A percentile compares a stretch with the other conserved stretches of the same genome.
Evolutionary conservation across 371 early-diverging fungal genomes (phyloP).

Genomic region (Mucor plumbeus): DNA sequence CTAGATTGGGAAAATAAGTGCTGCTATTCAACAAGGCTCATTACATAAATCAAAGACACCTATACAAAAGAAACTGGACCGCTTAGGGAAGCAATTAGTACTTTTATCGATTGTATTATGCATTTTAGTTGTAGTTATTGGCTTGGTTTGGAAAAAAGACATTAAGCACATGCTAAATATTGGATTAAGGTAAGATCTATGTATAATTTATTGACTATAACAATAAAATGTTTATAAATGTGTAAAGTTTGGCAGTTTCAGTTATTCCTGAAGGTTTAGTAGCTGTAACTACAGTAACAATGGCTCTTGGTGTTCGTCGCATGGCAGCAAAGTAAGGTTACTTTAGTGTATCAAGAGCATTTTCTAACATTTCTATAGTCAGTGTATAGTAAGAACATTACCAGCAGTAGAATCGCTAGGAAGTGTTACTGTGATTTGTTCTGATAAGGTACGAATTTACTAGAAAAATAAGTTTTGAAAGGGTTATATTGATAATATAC

Average conservation of each 20-base stretch:
- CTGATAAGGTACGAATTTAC: constrained; percentile 59
- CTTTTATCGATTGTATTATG: not conserved
- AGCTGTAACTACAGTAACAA: constrained; percentile 72
- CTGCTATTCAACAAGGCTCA: constrained; percentile 74
- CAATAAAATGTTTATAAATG: not conserved
- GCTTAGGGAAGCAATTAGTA: constrained; percentile 45
- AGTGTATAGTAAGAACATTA: constrained; percentile 34
- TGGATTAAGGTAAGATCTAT: not conserved
- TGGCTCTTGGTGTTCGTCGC: constrained; percentile 79
- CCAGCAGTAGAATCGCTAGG: constrained; percentile 82
- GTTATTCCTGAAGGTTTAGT: constrained; percentile 95
- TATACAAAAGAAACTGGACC: constrained; percentile 70
- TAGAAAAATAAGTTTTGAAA: no score
- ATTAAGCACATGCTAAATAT: constrained; percentile 76
- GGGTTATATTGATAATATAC: not conserved
- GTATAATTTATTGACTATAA: not conserved
- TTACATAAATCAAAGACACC: constrained; percentile 67
- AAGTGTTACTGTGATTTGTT: constrained; percentile 88
- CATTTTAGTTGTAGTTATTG: not conserved
- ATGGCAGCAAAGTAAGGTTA: constrained; percentile 39
- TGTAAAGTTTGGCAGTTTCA: constrained; percentile 74
- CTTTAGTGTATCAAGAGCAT: not conserved
- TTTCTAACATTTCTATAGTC: not conserved
- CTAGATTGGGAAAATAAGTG: constrained; percentile 75
- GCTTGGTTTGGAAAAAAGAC: constrained; percentile 33